A percentile compares a stretch with the other conserved stretches of the same genome.
Evolutionary conservation across 805 yeast species (phyloP).

Genomic region (Candida vartiovaarae): DNA sequence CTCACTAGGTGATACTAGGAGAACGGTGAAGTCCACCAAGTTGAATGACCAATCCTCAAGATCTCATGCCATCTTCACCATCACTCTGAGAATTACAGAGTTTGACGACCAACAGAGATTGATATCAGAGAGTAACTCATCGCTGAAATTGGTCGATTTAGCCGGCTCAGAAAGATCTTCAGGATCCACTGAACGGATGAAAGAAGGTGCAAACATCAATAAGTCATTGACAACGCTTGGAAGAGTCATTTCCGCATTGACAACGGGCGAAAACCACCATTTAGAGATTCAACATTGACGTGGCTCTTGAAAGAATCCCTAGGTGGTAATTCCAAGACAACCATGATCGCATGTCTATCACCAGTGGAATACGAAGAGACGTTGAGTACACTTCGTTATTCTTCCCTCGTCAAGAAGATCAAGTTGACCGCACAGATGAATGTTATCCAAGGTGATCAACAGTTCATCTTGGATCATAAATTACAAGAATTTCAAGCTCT

Average conservation of each 20-base stretch:
- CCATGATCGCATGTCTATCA: conserved; percentile 80
- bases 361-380: conserved; percentile 78
- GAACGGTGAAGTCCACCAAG: conserved; percentile 68
- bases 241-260: conserved; percentile 49
- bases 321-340: conserved; percentile 84
- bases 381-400: conserved; percentile 67
- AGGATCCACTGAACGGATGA: conserved; percentile 52
- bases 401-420: conserved; percentile 67
- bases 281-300: conserved; percentile 65
- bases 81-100: conserved; percentile 55
- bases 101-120: conserved; percentile 30
- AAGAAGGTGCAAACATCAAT: conserved; percentile 74
- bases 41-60: conserved; percentile 71
- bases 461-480: conserved; percentile 1
- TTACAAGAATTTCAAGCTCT: conserved; percentile 13
- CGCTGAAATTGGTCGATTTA: conserved; percentile 64
- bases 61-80: conserved; percentile 73
- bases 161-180: conserved; percentile 81
- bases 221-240: conserved; percentile 75
- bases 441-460: conserved; percentile 14
- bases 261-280: conserved; percentile 30
- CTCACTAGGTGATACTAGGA: conserved; percentile 41
- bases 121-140: conserved; percentile 46
- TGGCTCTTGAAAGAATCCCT: conserved; percentile 69
- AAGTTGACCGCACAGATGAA: conserved; percentile 53